Evolutionary conservation across 2,329 filamentous ascomycete genomes (phyloP).

Genomic region (Diaporthe ampelina): DNA sequence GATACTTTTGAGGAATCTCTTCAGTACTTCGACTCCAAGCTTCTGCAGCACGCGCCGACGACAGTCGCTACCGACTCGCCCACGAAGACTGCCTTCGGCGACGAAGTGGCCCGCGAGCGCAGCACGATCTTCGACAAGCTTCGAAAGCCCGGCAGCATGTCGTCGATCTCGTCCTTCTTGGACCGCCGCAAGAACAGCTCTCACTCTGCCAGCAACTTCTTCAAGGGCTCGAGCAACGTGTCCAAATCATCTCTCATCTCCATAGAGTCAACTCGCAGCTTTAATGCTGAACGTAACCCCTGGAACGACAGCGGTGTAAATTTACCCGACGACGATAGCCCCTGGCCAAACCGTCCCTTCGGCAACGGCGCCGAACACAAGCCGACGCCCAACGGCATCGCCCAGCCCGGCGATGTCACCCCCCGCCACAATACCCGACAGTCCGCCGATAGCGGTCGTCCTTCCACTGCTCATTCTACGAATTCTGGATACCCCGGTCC

Average conservation of each 20-base stretch:
- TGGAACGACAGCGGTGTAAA: constrained; percentile 99
- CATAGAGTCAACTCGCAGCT: constrained; percentile 93
- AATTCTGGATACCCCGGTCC: constrained; percentile 96
- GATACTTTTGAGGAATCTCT: constrained; percentile 98
- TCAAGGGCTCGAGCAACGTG: constrained; percentile 91
- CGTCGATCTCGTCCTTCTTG: constrained; percentile 95
- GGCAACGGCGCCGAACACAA: constrained; percentile 76
- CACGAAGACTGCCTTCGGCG: constrained; percentile 85
- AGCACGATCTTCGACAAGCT: constrained; percentile 91
- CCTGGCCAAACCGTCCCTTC: constrained; percentile 73
- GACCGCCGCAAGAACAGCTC: constrained; percentile 95
- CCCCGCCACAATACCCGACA: constrained; percentile 86
- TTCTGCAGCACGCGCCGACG: constrained; percentile 91
- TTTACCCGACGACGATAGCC: constrained; percentile 87
- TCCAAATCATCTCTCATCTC: constrained; percentile 97
- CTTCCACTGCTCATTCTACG: constrained; percentile 94
- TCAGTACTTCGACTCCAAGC: constrained; percentile 96
- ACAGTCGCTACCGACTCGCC: constrained; percentile 88
- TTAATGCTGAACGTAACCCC: constrained; percentile 91
- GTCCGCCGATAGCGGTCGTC: constrained; percentile 91
- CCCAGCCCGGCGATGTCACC: constrained; percentile 84
- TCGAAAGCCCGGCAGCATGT: constrained; percentile 94
- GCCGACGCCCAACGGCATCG: constrained; percentile 67
- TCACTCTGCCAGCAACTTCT: constrained; percentile 85
- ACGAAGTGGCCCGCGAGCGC: constrained; percentile 83